Conservation (phyloP, 108 stramenopile genomes). For the Nannochloropsis gaditana region DNA sequence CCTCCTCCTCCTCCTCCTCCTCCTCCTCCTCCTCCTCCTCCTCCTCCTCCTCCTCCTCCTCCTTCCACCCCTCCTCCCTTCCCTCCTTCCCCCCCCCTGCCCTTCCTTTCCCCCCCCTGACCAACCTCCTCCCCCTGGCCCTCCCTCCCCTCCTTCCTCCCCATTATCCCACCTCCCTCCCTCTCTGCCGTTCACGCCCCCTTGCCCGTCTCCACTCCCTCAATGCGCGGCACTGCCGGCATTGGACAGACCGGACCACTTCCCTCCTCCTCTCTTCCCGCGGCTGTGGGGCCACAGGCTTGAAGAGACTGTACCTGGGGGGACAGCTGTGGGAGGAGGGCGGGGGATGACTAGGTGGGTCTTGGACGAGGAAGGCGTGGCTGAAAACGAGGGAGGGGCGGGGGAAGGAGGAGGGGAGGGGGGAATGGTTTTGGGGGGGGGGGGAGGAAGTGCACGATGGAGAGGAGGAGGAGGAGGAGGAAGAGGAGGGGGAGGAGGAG, state of each 20-base stretch:
- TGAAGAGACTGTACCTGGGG: background rate
- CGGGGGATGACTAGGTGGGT: background rate
- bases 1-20: too few relatives aligned
- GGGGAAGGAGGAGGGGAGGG: background rate
- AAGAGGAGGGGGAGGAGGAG: background rate
- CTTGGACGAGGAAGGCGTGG: background rate
- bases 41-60: background rate
- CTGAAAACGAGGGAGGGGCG: background rate
- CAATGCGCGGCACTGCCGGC: background rate
- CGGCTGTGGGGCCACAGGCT: background rate
- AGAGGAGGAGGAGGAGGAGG: constrained; percentile 3
- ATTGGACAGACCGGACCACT: background rate
- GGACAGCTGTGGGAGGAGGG: background rate
- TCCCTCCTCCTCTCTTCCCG: background rate
- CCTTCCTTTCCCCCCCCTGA: constrained; percentile 8
- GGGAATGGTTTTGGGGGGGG: background rate
- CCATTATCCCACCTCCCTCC: background rate
- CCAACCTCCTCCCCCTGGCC: background rate
- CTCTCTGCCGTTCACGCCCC: background rate
- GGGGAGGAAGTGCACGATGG: background rate
- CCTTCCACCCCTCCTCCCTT: background rate
- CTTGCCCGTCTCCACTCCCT: constrained; percentile 3
- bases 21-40: too few relatives aligned
- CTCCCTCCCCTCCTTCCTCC: too few relatives aligned
- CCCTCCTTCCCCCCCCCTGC: background rate